Base-by-base conservation (phyloP, 169 alveolate species). In the Plasmodium coatneyi region DNA sequence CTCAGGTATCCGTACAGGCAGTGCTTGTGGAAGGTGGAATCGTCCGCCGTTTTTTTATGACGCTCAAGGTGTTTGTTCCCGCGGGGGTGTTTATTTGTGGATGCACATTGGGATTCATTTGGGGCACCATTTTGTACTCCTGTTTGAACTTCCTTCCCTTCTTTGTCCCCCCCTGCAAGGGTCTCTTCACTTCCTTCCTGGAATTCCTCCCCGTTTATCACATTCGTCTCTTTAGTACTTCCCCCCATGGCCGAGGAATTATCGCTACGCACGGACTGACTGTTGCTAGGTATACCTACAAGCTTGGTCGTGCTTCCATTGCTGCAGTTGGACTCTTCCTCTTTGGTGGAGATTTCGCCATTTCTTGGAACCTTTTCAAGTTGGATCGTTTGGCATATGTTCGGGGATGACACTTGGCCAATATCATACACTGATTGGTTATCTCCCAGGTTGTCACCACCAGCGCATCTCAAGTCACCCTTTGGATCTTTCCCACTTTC, bases 1-100 rank as follows among this genome's bases (percentile, higher is more conserved):
- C 86, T 86, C 43, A 86, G 60, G 30, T 86, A 86, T 30, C 71
- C 80, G 70, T 86, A 86, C 66, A 86, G 66, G 30, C 86, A 74
- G 43, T 86, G 14, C 5, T 86, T 49, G 28, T 72, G 34, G 25
- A 86, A 70, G 43, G 80, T 10, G 39, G 30, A 32, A 25, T 54
- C 60, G 78, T 86, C 93, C 16, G 22, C 30, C 28, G 39, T 52
- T 70, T 76, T 84, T 74, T 82, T 86, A 36, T 10, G 54, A 32
- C 43, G 43, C 5, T 60, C 46, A 12, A 25, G 34, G 43, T n/a
- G 46, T 49, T 83, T 71, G 72, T 46, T 41, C 22, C 76, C 76
- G 36, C 36, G 12, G 12, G 30, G 3, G 36, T 6, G 14, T 16
- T 39, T 28, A 66, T 66, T 66, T 6, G 30, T 6, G 76, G 30